Evolutionary conservation across 1,139 yeast species (phyloP).

Genomic region (Suhomyces bokatorum): DNA sequence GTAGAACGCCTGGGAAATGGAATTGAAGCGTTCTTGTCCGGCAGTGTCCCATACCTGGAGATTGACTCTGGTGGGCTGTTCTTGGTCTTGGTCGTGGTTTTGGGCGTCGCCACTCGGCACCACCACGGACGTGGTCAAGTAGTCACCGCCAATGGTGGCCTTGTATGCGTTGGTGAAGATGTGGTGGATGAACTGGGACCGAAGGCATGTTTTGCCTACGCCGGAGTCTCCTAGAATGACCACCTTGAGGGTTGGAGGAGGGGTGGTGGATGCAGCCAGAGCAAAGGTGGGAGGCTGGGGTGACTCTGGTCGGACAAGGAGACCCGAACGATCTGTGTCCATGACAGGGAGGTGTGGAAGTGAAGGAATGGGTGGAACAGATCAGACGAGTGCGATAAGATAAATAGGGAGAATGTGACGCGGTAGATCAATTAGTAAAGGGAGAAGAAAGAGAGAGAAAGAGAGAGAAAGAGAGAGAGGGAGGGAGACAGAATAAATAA

Average conservation of each 20-base stretch:
- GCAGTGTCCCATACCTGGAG: slow-evolving; percentile 70
- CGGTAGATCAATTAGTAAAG: not conserved
- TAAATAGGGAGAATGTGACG: not conserved
- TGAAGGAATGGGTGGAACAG: not conserved
- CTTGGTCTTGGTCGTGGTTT: too few relatives aligned
- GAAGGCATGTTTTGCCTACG: slow-evolving; percentile 61
- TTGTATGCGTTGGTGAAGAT: slow-evolving; percentile 58
- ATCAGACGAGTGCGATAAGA: not conserved
- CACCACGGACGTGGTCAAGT: slow-evolving; percentile 47
- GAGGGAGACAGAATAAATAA: not conserved
- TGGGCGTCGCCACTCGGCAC: slow-evolving; percentile 4
- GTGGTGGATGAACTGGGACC: slow-evolving; percentile 60
- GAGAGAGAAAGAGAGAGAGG: not conserved
- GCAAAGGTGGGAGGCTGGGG: not conserved
- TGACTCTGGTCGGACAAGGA: not conserved
- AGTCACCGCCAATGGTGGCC: slow-evolving; percentile 66
- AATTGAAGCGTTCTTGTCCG: slow-evolving; percentile 64
- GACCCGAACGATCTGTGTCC: not conserved
- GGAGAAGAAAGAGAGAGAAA: not conserved
- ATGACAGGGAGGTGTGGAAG: not conserved
- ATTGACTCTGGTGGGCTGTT: slow-evolving; percentile 25
- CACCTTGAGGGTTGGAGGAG: slow-evolving; percentile 45
- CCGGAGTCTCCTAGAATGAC: slow-evolving; percentile 61
- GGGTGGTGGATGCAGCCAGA: not conserved
- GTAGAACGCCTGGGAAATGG: slow-evolving; percentile 59